A percentile compares a stretch with the other conserved stretches of the same genome.
Evolutionary conservation across 306 rosid species (phyloP).

Genomic region (Purshia tridentata): DNA sequence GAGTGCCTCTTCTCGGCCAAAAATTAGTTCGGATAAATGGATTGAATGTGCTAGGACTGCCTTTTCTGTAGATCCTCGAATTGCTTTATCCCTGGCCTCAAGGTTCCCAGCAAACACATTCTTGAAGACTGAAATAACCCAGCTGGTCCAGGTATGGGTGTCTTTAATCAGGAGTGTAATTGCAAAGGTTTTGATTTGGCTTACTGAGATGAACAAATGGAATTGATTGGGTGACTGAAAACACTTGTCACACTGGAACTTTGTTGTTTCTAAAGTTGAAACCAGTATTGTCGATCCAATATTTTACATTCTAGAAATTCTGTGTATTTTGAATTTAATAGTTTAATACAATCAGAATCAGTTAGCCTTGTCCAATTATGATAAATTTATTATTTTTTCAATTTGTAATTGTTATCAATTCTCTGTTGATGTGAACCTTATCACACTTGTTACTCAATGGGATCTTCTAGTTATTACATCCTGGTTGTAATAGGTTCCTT

Average conservation of each 20-base stretch:
- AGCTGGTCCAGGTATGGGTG: slow-evolving; percentile 75
- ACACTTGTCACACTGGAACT: not conserved
- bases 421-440: not conserved
- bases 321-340: not conserved
- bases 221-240: not conserved
- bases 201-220: slow-evolving; percentile 19
- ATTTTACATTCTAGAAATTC: not conserved
- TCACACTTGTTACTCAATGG: not conserved
- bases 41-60: slow-evolving; percentile 84
- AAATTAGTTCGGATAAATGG: slow-evolving; percentile 88
- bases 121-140: slow-evolving; percentile 83
- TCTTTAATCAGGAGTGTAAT: slow-evolving; percentile 5
- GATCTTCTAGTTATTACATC: slow-evolving; percentile 23
- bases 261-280: slow-evolving; percentile 1
- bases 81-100: slow-evolving; percentile 75
- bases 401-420: slow-evolving; percentile 2
- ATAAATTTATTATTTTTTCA: not conserved
- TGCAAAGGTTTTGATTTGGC: not conserved
- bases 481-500: slow-evolving; percentile 22
- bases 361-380: not conserved
- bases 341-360: not conserved
- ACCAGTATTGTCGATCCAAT: not conserved
- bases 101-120: slow-evolving; percentile 80
- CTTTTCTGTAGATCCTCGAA: slow-evolving; percentile 88
- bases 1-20: slow-evolving; percentile 56